phyloP scores from a whole-genome alignment of 2,329 filamentous ascomycete genomes.

The Epichloe bromicola region DNA sequence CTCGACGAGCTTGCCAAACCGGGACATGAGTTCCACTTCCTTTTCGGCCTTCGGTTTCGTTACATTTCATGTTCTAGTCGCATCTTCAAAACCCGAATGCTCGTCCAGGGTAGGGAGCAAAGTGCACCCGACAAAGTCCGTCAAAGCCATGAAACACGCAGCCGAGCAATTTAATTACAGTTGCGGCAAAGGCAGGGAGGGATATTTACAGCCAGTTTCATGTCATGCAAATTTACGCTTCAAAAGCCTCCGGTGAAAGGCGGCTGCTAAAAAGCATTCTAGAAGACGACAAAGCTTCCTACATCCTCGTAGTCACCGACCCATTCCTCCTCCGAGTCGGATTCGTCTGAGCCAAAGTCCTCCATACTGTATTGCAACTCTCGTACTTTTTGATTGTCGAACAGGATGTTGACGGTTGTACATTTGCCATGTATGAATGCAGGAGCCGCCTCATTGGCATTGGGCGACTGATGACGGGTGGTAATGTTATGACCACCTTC shows the following conservation, averaged over 20 bases:
- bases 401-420: conserved; percentile 53
- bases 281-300: conserved; percentile 21
- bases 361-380: conserved; percentile 57
- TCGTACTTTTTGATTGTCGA: conserved; percentile 63
- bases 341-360: conserved; percentile 52
- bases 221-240: not conserved
- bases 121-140: too few relatives aligned
- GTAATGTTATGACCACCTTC: conserved; percentile 4
- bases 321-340: conserved; percentile 44
- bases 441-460: not conserved
- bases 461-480: not conserved
- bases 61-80: too few relatives aligned
- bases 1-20: too few relatives aligned
- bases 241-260: too few relatives aligned
- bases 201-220: not conserved
- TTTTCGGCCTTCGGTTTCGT: too few relatives aligned
- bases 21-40: too few relatives aligned
- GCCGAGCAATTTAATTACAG: not conserved
- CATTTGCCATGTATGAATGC: conserved; percentile 54
- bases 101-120: not conserved
- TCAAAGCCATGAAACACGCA: not conserved
- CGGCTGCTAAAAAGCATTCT: conserved; percentile 3
- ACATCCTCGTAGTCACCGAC: conserved; percentile 43
- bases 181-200: not conserved
- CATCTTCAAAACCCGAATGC: too few relatives aligned